These are phyloP conservation scores for Saccharomycopsis crataegensis DNA, from an alignment of 1,139 yeast genomes.

Conservation along the genomic window DNA sequence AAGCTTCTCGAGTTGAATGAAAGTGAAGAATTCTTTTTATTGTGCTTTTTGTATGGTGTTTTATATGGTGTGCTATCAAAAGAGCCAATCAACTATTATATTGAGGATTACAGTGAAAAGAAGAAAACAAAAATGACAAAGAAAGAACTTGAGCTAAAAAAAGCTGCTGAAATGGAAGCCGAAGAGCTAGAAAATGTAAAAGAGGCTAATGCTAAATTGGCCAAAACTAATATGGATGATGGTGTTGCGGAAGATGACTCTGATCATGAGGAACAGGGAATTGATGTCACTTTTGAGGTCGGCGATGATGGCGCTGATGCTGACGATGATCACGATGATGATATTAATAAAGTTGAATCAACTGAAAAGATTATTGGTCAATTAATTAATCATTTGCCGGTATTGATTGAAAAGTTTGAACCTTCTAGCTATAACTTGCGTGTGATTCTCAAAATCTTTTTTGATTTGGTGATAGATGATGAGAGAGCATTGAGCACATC, in stretches of 20 bases:
- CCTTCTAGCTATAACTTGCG: conserved; percentile 3
- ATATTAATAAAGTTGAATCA: conserved; percentile 20
- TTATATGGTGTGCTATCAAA: conserved; percentile 14
- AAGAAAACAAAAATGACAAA: conserved; percentile 7
- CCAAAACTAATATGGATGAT: conserved; percentile 2
- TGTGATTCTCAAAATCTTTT: conserved; percentile 7
- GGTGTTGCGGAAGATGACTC: conserved; percentile 1
- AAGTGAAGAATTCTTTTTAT: conserved; percentile 22
- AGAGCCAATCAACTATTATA: conserved; percentile 14
- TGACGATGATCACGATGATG: conserved; percentile 6
- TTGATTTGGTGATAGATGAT: conserved; percentile 6
- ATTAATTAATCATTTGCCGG: conserved; percentile 11
- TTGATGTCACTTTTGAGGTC: not conserved
- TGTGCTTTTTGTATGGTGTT: conserved; percentile 29
- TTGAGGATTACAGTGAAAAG: conserved; percentile 1
- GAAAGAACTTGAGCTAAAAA: conserved; percentile 5
- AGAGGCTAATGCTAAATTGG: not conserved
- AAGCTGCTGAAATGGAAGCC: conserved; percentile 6
- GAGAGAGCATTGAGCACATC: conserved; percentile 1
- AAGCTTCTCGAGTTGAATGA: conserved; percentile 25
- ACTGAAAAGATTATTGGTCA: conserved; percentile 5
- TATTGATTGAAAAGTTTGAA: conserved; percentile 7
- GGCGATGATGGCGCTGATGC: not conserved
- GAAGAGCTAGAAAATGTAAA: not conserved
- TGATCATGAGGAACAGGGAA: conserved; percentile 20